Percentiles rank a stretch among this genome's conserved stretches.
Evolutionary conservation across 2,329 filamentous ascomycete genomes (phyloP).

Genomic region (Hypoxylon sp.): DNA sequence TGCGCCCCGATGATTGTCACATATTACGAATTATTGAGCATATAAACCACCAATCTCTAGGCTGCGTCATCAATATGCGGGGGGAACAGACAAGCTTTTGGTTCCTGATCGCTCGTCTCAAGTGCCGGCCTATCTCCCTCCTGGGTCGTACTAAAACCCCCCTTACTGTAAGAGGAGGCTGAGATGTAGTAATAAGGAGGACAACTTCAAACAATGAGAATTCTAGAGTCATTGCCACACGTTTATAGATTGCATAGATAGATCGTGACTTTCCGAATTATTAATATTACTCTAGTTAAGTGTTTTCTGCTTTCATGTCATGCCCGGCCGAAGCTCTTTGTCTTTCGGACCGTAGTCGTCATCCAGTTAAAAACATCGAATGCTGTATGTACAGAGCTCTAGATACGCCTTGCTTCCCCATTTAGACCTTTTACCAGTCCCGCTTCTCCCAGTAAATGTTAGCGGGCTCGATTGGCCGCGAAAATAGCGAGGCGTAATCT

Average conservation of each 20-base stretch:
- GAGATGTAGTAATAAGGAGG: conserved; percentile 21
- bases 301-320: conserved; percentile 37
- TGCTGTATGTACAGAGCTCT: conserved; percentile 42
- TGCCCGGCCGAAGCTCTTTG: conserved; percentile 23
- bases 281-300: conserved; percentile 43
- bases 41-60: conserved; percentile 7
- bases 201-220: conserved; percentile 15
- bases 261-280: conserved; percentile 14
- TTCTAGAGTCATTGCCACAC: conserved; percentile 2
- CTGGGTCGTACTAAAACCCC: background rate
- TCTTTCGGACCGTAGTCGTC: conserved; percentile 35
- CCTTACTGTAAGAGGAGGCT: conserved; percentile 21
- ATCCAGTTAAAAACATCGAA: conserved; percentile 26
- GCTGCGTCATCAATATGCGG: conserved; percentile 37
- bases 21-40: conserved; percentile 9
- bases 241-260: conserved; percentile 1
- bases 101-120: conserved; percentile 18
- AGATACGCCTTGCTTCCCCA: conserved; percentile 27
- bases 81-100: conserved; percentile 25
- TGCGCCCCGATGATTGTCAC: conserved; percentile 1
- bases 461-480: conserved; percentile 78
- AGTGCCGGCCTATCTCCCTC: conserved; percentile 27
- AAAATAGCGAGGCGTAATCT: conserved; percentile 80
- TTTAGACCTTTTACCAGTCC: conserved; percentile 52
- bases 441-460: conserved; percentile 83